Percentiles rank a stretch among this genome's conserved stretches.
Evolutionary conservation across 306 rosid genomes (phyloP).

Genomic region (Quercus ilex): DNA sequence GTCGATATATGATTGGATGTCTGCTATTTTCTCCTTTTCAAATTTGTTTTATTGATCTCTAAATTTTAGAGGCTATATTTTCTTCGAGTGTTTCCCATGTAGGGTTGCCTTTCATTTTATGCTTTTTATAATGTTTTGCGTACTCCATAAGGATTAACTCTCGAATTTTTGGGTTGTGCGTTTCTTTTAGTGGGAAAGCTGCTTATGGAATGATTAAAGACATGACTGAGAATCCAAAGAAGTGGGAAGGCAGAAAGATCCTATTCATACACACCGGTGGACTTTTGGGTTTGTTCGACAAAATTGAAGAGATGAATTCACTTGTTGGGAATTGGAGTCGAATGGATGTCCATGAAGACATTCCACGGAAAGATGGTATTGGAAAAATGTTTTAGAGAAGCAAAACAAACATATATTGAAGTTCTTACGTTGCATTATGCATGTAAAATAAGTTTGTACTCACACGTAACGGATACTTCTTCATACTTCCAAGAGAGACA

Average conservation of each 20-base stretch:
- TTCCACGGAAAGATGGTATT: constrained; percentile 65
- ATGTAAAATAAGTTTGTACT: not conserved
- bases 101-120: no score
- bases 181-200: constrained; percentile 74
- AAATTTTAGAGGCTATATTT: no score
- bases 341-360: constrained; percentile 72
- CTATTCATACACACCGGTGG: constrained; percentile 96
- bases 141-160: not conserved
- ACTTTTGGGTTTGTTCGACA: constrained; percentile 82
- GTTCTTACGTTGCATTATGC: constrained; percentile 14
- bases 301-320: constrained; percentile 69
- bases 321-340: constrained; percentile 65
- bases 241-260: constrained; percentile 94
- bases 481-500: no score
- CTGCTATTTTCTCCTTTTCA: no score
- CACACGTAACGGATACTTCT: not conserved
- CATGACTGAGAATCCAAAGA: constrained; percentile 65
- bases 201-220: constrained; percentile 72
- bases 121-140: no score
- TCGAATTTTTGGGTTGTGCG: constrained; percentile 2
- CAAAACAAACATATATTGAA: not conserved
- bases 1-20: no score
- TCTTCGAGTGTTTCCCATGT: no score
- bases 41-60: no score
- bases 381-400: constrained; percentile 75